Evolutionary conservation across 1,284 basidiomycete species (phyloP).

Genomic region (Neotropicomus parvogracilis): DNA sequence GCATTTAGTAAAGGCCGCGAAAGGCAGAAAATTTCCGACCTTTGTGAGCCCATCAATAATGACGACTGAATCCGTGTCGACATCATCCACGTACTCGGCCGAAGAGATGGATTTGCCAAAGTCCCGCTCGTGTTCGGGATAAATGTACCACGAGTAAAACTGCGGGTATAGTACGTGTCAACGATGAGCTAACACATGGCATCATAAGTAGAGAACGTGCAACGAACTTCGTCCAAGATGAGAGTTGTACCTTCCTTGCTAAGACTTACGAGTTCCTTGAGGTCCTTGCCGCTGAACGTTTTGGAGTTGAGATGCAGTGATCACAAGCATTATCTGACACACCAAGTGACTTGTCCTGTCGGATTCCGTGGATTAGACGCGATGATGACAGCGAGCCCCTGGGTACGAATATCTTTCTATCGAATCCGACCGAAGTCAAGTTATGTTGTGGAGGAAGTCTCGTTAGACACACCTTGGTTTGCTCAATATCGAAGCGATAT

Average conservation of each 20-base stretch:
- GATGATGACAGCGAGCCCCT: slow-evolving; percentile 83
- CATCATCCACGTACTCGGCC: slow-evolving; percentile 81
- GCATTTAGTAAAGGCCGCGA: background rate
- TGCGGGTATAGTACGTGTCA: slow-evolving; percentile 26
- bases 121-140: slow-evolving; percentile 73
- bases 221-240: slow-evolving; percentile 78
- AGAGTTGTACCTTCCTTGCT: slow-evolving; percentile 74
- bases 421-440: slow-evolving; percentile 5
- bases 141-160: slow-evolving; percentile 93
- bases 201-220: background rate
- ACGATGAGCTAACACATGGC: background rate
- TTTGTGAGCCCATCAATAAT: slow-evolving; percentile 93
- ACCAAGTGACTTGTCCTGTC: slow-evolving; percentile 74
- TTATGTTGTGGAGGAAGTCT: background rate
- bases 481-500: slow-evolving; percentile 73
- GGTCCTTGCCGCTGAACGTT: slow-evolving; percentile 62
- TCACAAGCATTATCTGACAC: slow-evolving; percentile 21
- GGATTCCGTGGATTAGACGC: slow-evolving; percentile 92
- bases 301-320: slow-evolving; percentile 2
- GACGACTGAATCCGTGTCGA: slow-evolving; percentile 77
- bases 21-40: slow-evolving; percentile 37
- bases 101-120: slow-evolving; percentile 79
- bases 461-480: slow-evolving; percentile 49
- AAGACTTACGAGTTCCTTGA: slow-evolving; percentile 75
- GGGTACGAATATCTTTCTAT: slow-evolving; percentile 71